These are phyloP conservation scores for Fusarium mangiferae DNA, from an alignment of 2,329 filamentous ascomycete genomes.

Conservation along the genomic window DNA sequence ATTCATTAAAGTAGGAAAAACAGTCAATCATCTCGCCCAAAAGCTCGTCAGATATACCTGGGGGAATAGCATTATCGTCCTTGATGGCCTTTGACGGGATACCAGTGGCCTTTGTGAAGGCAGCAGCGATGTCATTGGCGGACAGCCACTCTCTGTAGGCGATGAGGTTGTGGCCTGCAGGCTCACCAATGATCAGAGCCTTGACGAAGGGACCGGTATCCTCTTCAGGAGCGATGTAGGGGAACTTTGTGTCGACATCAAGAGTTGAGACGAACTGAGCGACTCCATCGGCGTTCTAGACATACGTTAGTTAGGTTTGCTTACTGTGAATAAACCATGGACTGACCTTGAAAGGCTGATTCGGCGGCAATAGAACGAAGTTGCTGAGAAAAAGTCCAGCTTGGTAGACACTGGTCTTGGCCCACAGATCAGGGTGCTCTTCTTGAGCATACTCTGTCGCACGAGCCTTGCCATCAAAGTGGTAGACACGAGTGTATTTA, in stretches of 20 bases:
- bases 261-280: constrained; percentile 33
- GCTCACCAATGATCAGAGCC: constrained; percentile 31
- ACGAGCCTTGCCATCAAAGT: constrained; percentile 55
- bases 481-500: constrained; percentile 53
- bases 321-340: rapidly evolving
- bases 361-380: neutral
- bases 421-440: constrained; percentile 31
- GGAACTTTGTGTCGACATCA: constrained; percentile 28
- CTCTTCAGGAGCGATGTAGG: constrained; percentile 40
- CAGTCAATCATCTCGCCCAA: constrained; percentile 14
- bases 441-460: constrained; percentile 43
- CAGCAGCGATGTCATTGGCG: constrained; percentile 18
- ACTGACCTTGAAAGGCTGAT: constrained; percentile 19
- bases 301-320: neutral
- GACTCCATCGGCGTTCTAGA: constrained; percentile 28
- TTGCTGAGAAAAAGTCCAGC: constrained; percentile 34
- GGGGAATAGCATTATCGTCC: neutral
- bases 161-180: constrained; percentile 36
- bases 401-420: constrained; percentile 36
- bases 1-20: constrained; percentile 25
- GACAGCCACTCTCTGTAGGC: constrained; percentile 40
- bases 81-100: constrained; percentile 1
- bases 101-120: constrained; percentile 32
- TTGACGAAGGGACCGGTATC: constrained; percentile 40
- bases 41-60: neutral